A percentile compares a stretch with the other conserved stretches of the same genome.
These are phyloP conservation scores for Brasenia schreberi DNA, from an alignment of 164 flowering plant genomes.

Conservation along the genomic window DNA sequence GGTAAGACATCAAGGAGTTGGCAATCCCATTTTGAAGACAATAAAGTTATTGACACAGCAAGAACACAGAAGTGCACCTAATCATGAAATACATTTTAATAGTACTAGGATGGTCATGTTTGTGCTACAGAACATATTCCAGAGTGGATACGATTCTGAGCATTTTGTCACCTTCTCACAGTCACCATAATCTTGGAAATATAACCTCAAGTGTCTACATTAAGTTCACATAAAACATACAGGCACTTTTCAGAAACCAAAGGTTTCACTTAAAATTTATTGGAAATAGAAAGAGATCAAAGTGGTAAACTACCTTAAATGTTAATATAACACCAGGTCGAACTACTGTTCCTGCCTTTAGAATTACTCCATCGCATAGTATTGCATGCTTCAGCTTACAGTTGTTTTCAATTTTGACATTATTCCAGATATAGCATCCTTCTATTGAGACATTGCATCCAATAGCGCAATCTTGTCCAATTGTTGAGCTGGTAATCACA, in stretches of 20 bases:
- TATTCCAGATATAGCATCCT: conserved; percentile 86
- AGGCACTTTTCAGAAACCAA: neutral
- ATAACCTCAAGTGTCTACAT: neutral
- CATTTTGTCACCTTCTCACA: neutral
- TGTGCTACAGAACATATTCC: no score
- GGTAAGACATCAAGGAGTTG: neutral
- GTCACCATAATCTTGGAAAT: neutral
- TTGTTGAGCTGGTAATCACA: conserved; percentile 57
- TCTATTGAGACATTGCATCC: conserved; percentile 83
- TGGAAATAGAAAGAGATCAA: neutral
- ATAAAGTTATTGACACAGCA: neutral
- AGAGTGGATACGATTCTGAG: no score
- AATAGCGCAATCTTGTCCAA: conserved; percentile 73
- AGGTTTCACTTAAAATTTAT: neutral
- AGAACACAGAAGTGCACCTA: neutral
- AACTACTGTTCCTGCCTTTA: conserved; percentile 64
- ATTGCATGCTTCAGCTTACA: conserved; percentile 73
- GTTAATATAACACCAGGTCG: conserved; percentile 85
- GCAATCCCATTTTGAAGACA: neutral
- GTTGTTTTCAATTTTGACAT: conserved; percentile 79
- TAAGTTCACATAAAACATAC: neutral
- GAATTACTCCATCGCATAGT: conserved; percentile 72
- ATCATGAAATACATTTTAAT: neutral
- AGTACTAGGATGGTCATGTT: neutral
- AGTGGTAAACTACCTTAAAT: conserved; percentile 47